Conservation (phyloP, 495 filamentous ascomycete species). For the Trichocladium uniseriatum region DNA sequence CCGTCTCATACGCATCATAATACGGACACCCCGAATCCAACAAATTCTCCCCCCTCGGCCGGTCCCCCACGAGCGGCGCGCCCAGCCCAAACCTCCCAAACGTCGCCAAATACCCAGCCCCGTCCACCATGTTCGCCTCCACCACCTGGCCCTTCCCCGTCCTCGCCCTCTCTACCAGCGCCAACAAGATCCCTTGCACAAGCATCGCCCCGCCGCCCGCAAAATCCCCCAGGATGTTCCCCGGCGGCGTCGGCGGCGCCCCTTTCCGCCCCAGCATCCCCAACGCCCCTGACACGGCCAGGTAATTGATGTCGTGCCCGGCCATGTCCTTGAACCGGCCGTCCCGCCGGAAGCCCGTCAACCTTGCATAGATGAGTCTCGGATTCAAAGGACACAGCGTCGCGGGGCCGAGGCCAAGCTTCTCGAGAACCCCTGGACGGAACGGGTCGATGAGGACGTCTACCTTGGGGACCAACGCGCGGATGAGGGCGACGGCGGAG, state of each 20-base stretch:
- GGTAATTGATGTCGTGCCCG: conserved; percentile 97
- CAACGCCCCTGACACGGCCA: conserved; percentile 76
- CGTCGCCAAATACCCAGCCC: conserved; percentile 63
- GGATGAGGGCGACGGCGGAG: conserved; percentile 52
- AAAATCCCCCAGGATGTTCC: conserved; percentile 82
- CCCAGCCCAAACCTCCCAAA: conserved; percentile 60
- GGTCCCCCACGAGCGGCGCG: conserved; percentile 49
- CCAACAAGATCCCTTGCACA: conserved; percentile 60
- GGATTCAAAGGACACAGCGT: conserved; percentile 56
- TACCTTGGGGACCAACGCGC: conserved; percentile 48
- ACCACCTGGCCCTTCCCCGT: conserved; percentile 76
- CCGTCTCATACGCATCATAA: conserved; percentile 82
- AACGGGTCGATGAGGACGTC: conserved; percentile 90
- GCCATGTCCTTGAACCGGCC: conserved; percentile 81
- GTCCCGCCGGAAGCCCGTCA: conserved; percentile 84
- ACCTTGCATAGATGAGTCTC: conserved; percentile 69
- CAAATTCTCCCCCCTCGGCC: conserved; percentile 61
- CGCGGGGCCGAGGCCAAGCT: conserved; percentile 63
- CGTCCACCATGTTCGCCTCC: conserved; percentile 95
- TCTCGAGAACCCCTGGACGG: conserved; percentile 82
- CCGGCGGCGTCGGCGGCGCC: conserved; percentile 66
- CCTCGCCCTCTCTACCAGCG: conserved; percentile 43
- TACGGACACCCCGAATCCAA: conserved; percentile 79
- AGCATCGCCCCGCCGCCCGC: conserved; percentile 79
- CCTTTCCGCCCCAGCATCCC: conserved; percentile 60